These are phyloP conservation scores for Plasmodium chabaudi DNA, from an alignment of 169 alveolate genomes.

Conservation along the genomic window DNA sequence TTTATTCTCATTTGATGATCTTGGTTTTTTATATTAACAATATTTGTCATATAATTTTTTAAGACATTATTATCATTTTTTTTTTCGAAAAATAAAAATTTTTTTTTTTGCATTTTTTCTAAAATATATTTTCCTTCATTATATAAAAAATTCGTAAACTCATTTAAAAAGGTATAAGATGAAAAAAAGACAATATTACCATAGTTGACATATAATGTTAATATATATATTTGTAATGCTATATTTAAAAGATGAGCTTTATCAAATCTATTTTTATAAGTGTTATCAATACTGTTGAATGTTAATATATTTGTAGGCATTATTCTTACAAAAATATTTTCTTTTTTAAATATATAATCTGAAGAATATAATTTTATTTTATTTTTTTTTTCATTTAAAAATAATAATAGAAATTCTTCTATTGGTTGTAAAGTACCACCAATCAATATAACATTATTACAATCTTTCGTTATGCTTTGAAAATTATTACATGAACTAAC, in stretches of 20 bases:
- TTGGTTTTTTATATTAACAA: conserved; percentile 6
- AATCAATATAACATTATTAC: conserved; percentile 78
- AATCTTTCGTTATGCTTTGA: conserved; percentile 54
- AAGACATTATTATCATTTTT: conserved; percentile 20
- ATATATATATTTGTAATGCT: conserved; percentile 62
- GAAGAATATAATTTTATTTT: conserved; percentile 34
- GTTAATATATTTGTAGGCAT: conserved; percentile 20
- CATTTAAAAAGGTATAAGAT: conserved; percentile 78
- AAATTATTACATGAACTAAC: conserved; percentile 78
- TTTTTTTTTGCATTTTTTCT: conserved; percentile 52
- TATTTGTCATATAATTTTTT: background rate
- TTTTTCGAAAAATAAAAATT: conserved; percentile 72
- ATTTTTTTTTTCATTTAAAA: conserved; percentile 27
- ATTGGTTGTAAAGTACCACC: conserved; percentile 87
- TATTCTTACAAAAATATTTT: conserved; percentile 52
- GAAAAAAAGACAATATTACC: conserved; percentile 88
- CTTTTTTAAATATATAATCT: conserved; percentile 53
- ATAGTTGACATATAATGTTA: conserved; percentile 78
- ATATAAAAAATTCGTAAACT: conserved; percentile 61
- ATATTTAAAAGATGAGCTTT: conserved; percentile 70
- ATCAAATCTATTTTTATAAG: conserved; percentile 77
- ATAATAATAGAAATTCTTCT: conserved; percentile 80
- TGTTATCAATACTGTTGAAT: conserved; percentile 75
- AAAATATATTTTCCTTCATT: conserved; percentile 39
- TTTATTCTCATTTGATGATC: background rate